Base-by-base conservation (phyloP, 257 asterid species). In the Rauvolfia tetraphylla region DNA sequence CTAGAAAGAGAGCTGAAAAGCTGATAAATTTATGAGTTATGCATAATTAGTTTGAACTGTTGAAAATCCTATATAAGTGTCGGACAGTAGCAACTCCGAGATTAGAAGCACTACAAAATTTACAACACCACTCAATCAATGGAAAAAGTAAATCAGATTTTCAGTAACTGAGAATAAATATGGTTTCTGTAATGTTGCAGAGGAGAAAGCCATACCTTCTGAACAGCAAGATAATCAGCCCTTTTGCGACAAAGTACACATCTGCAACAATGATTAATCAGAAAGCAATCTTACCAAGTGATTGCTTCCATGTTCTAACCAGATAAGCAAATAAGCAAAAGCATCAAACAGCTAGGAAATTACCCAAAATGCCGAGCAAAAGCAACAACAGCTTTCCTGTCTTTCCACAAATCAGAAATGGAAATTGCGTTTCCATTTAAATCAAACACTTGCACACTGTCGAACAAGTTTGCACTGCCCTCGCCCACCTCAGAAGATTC, bases 281-380 rank as follows among this genome's bases (percentile, higher is more conserved):
- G 14, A 22, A 44, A 5, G 33, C 14, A 10, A 61, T 41, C 20
- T 44, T 27, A 15, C 15, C 18, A 36, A 34, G 53, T 15, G 53
- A 9, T 2, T 53, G 38, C 10, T 53, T 56, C 48, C 54, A 29
- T 31, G 27, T 31, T 39, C 46, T 38, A 61, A n/a, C 20, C 5
- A 2, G 27, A 10, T 3, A 41, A 46, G 10, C 2, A 46, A 46
- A 46, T 5, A 71, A 48, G 68, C 56, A 44, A 69, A 72, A 22
- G n/a, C 27, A 58, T 34, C 23, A 58, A 66, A 51, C 57, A 54
- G 46, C 31, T 36, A 74, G 51, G 70, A 23, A 77, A 68, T 75
- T 80, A 92, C 99, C 98, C 99, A 79, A 95, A 95, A 88, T 95
- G 99, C 68, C 99, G 97, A 77, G 98, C 98, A 83, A 95, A 95